Conservation (phyloP, 345 rosid genomes). For the Noccaea caerulescens region DNA sequence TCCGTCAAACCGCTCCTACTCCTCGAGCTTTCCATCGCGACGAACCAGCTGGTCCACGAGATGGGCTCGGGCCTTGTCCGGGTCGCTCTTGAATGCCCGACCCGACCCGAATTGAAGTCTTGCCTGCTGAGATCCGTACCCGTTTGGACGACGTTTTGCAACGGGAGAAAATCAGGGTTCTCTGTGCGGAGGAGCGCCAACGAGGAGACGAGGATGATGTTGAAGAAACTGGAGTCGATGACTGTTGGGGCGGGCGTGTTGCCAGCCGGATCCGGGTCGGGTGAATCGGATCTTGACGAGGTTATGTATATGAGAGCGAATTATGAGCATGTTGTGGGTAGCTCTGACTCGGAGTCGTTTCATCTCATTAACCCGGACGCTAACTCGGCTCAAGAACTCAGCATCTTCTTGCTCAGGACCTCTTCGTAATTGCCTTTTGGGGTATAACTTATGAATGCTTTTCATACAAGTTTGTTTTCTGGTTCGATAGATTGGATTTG, state of each 20-base stretch:
- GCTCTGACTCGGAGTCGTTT: slow-evolving; percentile 82
- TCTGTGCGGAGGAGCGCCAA: slow-evolving; percentile 58
- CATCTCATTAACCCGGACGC: slow-evolving; percentile 76
- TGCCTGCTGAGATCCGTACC: slow-evolving; percentile 71
- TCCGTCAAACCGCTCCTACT: slow-evolving; percentile 69
- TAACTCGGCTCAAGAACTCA: slow-evolving; percentile 77
- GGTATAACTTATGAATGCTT: slow-evolving; percentile 41
- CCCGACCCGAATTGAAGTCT: slow-evolving; percentile 52
- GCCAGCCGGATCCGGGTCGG: slow-evolving; percentile 48
- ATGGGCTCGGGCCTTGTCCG: slow-evolving; percentile 76
- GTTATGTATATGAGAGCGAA: slow-evolving; percentile 85
- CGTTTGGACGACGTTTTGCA: slow-evolving; percentile 71
- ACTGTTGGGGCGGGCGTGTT: slow-evolving; percentile 85
- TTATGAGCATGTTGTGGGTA: slow-evolving; percentile 77
- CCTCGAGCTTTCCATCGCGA: slow-evolving; percentile 74
- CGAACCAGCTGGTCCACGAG: slow-evolving; percentile 67
- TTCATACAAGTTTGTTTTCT: slow-evolving; percentile 31
- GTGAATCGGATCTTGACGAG: slow-evolving; percentile 57
- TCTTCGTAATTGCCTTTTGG: slow-evolving; percentile 23
- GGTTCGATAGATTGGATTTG: not conserved
- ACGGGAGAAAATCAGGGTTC: slow-evolving; percentile 67
- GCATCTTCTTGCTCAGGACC: slow-evolving; percentile 75
- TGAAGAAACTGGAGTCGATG: slow-evolving; percentile 72
- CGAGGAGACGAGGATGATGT: slow-evolving; percentile 54
- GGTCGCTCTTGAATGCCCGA: slow-evolving; percentile 70